phyloP scores from a whole-genome alignment of 176 grass and related monocot species.

The Lolium multiflorum region DNA sequence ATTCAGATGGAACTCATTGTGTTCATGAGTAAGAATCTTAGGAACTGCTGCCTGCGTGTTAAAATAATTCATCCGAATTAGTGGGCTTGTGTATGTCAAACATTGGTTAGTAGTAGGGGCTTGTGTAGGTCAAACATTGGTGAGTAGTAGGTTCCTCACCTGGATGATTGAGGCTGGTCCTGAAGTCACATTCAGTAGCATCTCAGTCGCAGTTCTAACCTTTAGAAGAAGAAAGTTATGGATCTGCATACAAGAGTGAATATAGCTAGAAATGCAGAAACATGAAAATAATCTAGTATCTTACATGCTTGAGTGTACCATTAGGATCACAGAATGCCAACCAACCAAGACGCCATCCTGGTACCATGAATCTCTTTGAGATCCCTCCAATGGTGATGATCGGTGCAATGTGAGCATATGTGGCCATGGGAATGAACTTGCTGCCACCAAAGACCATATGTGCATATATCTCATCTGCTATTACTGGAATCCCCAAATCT shows the following conservation, averaged over 20 bases:
- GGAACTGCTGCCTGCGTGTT: slow-evolving; percentile 68
- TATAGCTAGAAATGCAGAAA: neutral
- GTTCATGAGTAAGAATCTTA: slow-evolving; percentile 60
- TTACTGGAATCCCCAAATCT: slow-evolving; percentile 73
- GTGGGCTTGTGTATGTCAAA: neutral
- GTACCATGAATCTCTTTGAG: slow-evolving; percentile 92
- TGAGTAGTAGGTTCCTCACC: slow-evolving; percentile 36
- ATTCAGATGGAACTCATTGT: slow-evolving; percentile 67
- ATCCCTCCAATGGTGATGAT: slow-evolving; percentile 78
- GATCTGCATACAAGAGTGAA: slow-evolving; percentile 11
- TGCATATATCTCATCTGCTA: slow-evolving; percentile 88
- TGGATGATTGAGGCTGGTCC: slow-evolving; percentile 84
- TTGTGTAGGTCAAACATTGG: neutral
- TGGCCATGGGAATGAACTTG: slow-evolving; percentile 75
- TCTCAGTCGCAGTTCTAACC: slow-evolving; percentile 76
- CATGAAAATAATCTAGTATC: neutral
- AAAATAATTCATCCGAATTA: slow-evolving; percentile 18
- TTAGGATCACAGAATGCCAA: slow-evolving; percentile 77
- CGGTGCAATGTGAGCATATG: slow-evolving; percentile 71
- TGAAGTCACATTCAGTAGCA: slow-evolving; percentile 80
- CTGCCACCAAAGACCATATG: slow-evolving; percentile 73
- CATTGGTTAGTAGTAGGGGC: neutral
- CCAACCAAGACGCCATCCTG: slow-evolving; percentile 95
- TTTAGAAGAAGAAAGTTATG: slow-evolving; percentile 48
- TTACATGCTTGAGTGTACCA: slow-evolving; percentile 65